These are phyloP conservation scores for Whalleya microplaca DNA, from an alignment of 2,329 filamentous ascomycete species.

Conservation along the genomic window DNA sequence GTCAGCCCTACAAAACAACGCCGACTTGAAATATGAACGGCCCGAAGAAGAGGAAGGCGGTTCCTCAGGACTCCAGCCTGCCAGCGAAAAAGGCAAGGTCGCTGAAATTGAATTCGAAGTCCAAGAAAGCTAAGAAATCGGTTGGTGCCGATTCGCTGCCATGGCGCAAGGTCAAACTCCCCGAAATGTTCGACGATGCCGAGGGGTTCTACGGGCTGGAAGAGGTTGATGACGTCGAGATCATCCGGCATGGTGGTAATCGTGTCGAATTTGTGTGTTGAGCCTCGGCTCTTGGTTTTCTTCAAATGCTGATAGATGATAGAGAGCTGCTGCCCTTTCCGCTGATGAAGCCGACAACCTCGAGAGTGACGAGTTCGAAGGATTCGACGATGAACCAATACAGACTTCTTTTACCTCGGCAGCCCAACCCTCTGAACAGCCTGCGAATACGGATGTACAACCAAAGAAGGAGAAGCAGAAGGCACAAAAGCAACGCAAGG, in stretches of 20 bases:
- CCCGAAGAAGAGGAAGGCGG: constrained; percentile 32
- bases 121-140: constrained; percentile 42
- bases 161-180: constrained; percentile 66
- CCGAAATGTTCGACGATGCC: constrained; percentile 82
- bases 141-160: constrained; percentile 53
- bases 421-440: constrained; percentile 25
- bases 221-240: constrained; percentile 87
- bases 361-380: constrained; percentile 58
- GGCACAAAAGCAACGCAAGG: constrained; percentile 29
- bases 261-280: constrained; percentile 59
- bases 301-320: constrained; percentile 17
- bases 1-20: neutral
- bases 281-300: neutral
- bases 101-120: neutral
- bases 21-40: constrained; percentile 26
- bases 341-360: constrained; percentile 11
- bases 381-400: constrained; percentile 60
- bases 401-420: constrained; percentile 23
- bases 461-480: constrained; percentile 33
- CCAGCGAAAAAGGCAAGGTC: constrained; percentile 31
- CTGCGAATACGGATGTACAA: constrained; percentile 28
- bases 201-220: constrained; percentile 92
- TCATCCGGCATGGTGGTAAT: constrained; percentile 67
- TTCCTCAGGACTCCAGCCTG: constrained; percentile 14
- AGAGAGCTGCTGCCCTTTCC: constrained; percentile 31